A percentile compares a stretch with the other conserved stretches of the same genome.
These are phyloP conservation scores for Ophiostoma sp. DNA, from an alignment of 2,329 filamentous ascomycete species.

Conservation along the genomic window DNA sequence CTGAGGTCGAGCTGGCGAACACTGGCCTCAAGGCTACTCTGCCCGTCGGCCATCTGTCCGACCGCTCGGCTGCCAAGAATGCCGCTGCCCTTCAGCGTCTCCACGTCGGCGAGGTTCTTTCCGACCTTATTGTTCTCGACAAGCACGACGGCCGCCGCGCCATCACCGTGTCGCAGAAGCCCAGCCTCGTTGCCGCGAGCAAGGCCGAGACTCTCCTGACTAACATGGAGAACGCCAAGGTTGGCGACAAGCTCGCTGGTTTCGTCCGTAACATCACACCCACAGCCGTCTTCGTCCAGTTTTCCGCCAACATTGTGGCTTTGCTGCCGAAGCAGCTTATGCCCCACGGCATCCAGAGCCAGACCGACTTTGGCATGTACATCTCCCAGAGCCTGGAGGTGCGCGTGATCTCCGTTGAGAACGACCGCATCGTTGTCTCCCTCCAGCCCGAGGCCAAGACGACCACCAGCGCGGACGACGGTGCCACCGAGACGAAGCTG, in stretches of 20 bases:
- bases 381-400: conserved; percentile 74
- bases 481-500: neutral
- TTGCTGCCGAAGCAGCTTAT: conserved; percentile 79
- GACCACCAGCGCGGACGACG: conserved; percentile 29
- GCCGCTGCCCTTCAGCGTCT: conserved; percentile 76
- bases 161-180: conserved; percentile 78
- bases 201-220: conserved; percentile 71
- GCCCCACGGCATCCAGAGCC: conserved; percentile 64
- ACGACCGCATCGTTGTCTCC: conserved; percentile 64
- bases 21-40: conserved; percentile 76
- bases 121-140: conserved; percentile 80
- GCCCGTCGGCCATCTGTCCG: conserved; percentile 75
- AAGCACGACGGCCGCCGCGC: conserved; percentile 77
- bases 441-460: conserved; percentile 48
- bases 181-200: conserved; percentile 73
- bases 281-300: conserved; percentile 85
- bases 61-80: conserved; percentile 79
- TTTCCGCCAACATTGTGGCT: conserved; percentile 73
- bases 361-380: conserved; percentile 73
- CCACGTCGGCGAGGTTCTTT: conserved; percentile 77
- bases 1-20: conserved; percentile 73
- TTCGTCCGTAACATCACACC: conserved; percentile 83
- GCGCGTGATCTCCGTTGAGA: conserved; percentile 71
- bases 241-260: conserved; percentile 69
- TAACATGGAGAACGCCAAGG: conserved; percentile 68